Base-by-base conservation (phyloP, 2,329 filamentous ascomycete species). In the Camillea tinctor region DNA sequence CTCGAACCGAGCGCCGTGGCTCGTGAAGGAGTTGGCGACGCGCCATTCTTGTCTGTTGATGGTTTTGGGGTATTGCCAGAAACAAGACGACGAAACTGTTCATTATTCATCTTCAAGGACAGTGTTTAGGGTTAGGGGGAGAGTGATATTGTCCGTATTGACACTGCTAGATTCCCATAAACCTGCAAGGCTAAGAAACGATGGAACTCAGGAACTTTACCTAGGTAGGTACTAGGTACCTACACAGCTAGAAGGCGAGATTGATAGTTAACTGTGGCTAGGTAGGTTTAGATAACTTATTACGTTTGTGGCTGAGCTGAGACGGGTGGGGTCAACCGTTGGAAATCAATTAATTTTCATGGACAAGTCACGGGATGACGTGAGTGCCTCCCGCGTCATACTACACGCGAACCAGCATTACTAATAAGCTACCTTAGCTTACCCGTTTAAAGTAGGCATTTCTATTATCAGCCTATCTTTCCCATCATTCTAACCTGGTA, bases 81-180 rank as follows among this genome's bases (percentile, higher is more conserved):
- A 21, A 97, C 76, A 6, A 98, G 84, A 65, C 90, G 89, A 57
- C 95, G 89, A 71, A 99, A 99, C 70, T 97, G 92, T 50, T 93
- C 87, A 81, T 98, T 98, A 75, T 98, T 96, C 95, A 99, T 98
- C 5, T 55, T 40, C 1, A 22, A 51, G 17, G 22, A 20, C 19
- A 51, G 1, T 13, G 15, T 4, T 9, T 51, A n/a, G n/a, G n/a
- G n/a, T n/a, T n/a, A n/a, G n/a, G n/a, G n/a, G n/a, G n/a, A n/a
- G n/a, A n/a, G n/a, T n/a, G n/a, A n/a, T n/a, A 22, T 13, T 24
- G 50, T 3, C n/a, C 36, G 2, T 44, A 44, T 44, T n/a, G n/a
- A n/a, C n/a, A n/a, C n/a, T 20, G 23, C 23, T 11, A 44, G 9
- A n/a, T 23, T 30, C 4, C 22, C 24, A 21, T 58, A 53, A 40